A percentile compares a stretch with the other conserved stretches of the same genome.
These are phyloP conservation scores for Vaccinium vitisidaea DNA, from an alignment of 148 eudicot species.

Conservation along the genomic window DNA sequence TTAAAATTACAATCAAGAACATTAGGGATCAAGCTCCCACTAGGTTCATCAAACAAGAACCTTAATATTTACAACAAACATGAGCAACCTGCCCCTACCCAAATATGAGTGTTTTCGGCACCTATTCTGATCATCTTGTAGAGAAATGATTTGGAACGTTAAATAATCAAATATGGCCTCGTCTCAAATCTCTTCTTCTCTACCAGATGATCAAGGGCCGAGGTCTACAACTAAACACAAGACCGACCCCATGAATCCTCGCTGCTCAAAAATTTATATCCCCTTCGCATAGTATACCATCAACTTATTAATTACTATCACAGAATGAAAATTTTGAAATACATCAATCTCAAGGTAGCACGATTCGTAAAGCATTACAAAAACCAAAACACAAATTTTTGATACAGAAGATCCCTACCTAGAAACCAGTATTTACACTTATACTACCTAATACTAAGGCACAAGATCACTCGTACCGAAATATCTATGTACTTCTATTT, in stretches of 20 bases:
- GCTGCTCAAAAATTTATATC: not conserved
- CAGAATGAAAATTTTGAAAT: not conserved
- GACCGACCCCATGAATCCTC: not conserved
- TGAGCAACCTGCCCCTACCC: not conserved
- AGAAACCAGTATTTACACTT: not conserved
- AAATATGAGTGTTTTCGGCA: not conserved
- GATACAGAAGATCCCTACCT: not conserved
- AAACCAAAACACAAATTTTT: not conserved
- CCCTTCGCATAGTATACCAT: not conserved
- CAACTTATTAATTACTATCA: not conserved
- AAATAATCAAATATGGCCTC: not conserved
- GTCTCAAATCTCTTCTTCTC: not conserved
- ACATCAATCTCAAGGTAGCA: not conserved
- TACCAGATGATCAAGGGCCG: no score
- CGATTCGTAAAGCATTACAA: not conserved
- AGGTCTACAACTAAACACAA: no score
- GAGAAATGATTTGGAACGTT: not conserved
- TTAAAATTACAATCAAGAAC: not conserved
- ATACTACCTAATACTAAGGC: not conserved
- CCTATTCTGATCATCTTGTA: not conserved
- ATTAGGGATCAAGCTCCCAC: not conserved
- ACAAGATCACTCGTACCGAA: not conserved
- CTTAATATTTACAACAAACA: not conserved
- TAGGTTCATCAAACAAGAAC: not conserved
- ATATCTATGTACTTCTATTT: not conserved